Conservation (phyloP, 129 eudicot genomes). For the Apium graveolens region DNA sequence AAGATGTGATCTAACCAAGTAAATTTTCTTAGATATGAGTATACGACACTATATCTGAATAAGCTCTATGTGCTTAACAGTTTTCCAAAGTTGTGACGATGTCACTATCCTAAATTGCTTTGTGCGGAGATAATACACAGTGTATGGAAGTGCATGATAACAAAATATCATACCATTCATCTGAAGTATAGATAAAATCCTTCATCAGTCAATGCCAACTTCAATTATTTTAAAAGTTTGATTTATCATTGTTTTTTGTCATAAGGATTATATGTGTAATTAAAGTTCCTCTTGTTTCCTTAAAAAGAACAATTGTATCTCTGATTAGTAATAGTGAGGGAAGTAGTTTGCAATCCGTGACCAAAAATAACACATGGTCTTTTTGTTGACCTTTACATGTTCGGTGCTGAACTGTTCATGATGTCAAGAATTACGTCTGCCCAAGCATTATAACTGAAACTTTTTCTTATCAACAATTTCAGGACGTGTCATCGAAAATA, state of each 20-base stretch:
- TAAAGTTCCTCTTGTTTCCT: neutral
- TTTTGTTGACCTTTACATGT: neutral
- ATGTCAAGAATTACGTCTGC: neutral
- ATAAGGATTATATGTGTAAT: neutral
- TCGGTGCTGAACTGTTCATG: neutral
- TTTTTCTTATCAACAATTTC: slow-evolving; percentile 14
- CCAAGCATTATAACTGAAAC: neutral
- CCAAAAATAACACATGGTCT: neutral
- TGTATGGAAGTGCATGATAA: neutral
- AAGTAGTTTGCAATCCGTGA: neutral
- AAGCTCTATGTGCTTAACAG: neutral
- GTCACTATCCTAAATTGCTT: neutral
- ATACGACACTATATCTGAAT: neutral
- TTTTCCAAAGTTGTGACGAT: neutral
- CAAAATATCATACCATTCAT: neutral
- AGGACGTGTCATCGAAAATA: slow-evolving; percentile 74
- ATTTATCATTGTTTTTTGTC: neutral
- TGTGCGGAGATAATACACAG: neutral
- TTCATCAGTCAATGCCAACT: neutral
- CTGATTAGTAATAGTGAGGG: neutral
- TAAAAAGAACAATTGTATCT: neutral
- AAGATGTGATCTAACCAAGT: neutral
- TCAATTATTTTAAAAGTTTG: neutral
- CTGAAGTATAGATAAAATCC: neutral
- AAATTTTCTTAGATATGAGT: neutral